Base-by-base conservation (phyloP, 352 stramenopile species). In the Phytophthora aleatoria region DNA sequence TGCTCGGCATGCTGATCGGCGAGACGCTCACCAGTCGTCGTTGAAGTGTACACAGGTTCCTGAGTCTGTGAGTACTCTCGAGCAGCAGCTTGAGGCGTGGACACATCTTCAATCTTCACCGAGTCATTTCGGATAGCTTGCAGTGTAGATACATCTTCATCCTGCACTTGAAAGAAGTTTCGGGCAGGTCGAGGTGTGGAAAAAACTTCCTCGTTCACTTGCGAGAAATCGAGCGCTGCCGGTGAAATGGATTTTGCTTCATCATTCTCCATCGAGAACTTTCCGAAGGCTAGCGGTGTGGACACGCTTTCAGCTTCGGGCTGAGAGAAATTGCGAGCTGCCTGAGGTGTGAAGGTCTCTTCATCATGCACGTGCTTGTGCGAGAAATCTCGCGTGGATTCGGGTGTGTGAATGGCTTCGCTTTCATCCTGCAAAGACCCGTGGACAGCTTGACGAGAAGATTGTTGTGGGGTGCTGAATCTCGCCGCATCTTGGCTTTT, bases 401-500 rank as follows among this genome's bases (percentile, higher is more conserved):
- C 24, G 7, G 63, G 57, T 4, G 57, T 57, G 8, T 16, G 5
- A 15, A 64, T 43, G 33, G 3, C 28, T 31, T 66, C 43, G 8
- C 45, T 60, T 20, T 51, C 42, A 49, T 10, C 36, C 4, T 57
- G 44, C 8, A 12, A 28, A 24, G 50, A 50, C 27, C 54, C 52
- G 24, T 5, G 47, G 20, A 7, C 48, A 24, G 5, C 15, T 56
- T 58, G 54, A 11, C 20, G 27, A 39, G 48, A 52, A 38, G 27
- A n/a, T 31, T 43, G 6, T 15, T n/a, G 57, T 28, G 48, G 49
- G 20, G 42, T 61, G 30, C 8, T 63, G 35, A 47, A 55, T 42
- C 35, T 57, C 36, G 28, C 44, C 13, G 24, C 28, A 20, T 38
- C 54, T 4, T 64, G 20, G 20, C 24, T 62, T 47, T 3, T 16